These are phyloP conservation scores for Sicyos edulis DNA, from an alignment of 306 rosid species.

Conservation along the genomic window DNA sequence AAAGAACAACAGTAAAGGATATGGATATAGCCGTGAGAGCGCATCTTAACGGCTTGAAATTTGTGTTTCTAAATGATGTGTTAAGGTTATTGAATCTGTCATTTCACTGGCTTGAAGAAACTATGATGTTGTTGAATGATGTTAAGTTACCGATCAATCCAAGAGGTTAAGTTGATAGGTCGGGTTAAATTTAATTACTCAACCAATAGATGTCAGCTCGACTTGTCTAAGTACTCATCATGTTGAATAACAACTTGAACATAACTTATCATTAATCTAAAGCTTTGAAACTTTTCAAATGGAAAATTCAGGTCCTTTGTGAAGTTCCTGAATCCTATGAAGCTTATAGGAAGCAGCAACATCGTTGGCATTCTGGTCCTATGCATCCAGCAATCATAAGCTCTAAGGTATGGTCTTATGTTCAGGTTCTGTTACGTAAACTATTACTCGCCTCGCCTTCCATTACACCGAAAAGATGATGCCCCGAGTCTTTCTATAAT, in stretches of 20 bases:
- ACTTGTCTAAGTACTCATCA: neutral
- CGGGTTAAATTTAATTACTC: no score
- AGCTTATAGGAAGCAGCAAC: conserved; percentile 96
- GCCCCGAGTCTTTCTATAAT: conserved; percentile 25
- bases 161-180: no score
- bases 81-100: conserved; percentile 50
- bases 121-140: neutral
- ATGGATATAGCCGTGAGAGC: conserved; percentile 98
- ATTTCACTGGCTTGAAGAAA: conserved; percentile 18
- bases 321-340: conserved; percentile 96
- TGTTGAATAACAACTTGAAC: neutral
- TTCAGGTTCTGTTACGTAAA: conserved; percentile 18
- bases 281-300: neutral
- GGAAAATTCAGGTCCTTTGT: conserved; percentile 61
- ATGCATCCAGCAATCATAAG: conserved; percentile 85
- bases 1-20: conserved; percentile 92
- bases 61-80: conserved; percentile 85
- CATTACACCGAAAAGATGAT: conserved; percentile 11
- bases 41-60: conserved; percentile 94
- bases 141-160: no score
- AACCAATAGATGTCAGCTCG: neutral
- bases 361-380: conserved; percentile 99
- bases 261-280: neutral
- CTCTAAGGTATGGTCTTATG: conserved; percentile 53
- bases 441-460: conserved; percentile 3